Base-by-base conservation (phyloP, 768 basidiomycete genomes). In the Pleurotus djamor region DNA sequence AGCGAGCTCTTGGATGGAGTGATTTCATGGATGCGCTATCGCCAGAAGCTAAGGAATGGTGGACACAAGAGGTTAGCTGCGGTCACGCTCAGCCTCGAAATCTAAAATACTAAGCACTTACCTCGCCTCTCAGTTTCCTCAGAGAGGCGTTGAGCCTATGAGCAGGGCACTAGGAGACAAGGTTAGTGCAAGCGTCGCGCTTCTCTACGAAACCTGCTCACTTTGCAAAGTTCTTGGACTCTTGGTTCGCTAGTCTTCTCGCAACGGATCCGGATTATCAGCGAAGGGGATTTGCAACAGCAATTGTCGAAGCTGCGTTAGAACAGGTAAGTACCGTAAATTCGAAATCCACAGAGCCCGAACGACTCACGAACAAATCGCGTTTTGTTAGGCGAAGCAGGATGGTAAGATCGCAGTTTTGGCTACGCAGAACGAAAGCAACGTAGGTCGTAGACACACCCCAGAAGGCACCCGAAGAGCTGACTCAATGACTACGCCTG, bases 231-330 rank as follows among this genome's bases (percentile, higher is more conserved):
- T 50, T 28, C 34, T 34, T 50, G 7, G 49, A 34, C 28, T 50
- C 49, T 14, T 57, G 59, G 59, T 60, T 49, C n/a, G 33, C 33
- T 4, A 49, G 14, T 38, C 45, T 43, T n/a, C 7, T 57, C 17
- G 59, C 59, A 16, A 60, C 59, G n/a, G 59, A 60, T 35, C 59
- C 54, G 4, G 54, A 37, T 21, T 56, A 60, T 57, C 59, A 60
- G 45, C 16, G 55, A 57, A 37, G 54, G 16, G 59, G 59, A 43
- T 57, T 45, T 48, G 59, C 43, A 6, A 58, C 59, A 34, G 41
- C 55, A 34, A 56, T 60, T 32, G 45, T 60, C 4, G 8, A 57
- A 10, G 48, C 58, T 33, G 21, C 33, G 7, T 50, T 21, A 14
- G 2, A 21, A 8, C 3, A 17, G 14, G 49, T 50, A 32, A 34